Base-by-base conservation (phyloP, 352 stramenopile species). In the Phytophthora foliorum region DNA sequence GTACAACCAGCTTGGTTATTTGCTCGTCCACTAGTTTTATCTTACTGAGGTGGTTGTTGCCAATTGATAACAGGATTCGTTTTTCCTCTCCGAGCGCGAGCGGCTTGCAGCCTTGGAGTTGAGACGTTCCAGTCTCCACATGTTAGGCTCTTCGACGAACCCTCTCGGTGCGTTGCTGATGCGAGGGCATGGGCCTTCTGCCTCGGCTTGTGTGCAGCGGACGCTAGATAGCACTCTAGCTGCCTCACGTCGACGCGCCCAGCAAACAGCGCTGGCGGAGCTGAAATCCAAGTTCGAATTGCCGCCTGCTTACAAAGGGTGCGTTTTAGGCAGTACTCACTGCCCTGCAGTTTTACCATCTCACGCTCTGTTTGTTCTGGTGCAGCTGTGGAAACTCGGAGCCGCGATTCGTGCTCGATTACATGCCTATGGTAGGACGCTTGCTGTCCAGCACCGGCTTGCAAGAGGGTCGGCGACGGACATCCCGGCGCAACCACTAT, bases 401-500 rank as follows among this genome's bases (percentile, higher is more conserved):
- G 53, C 25, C 69, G 10, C 69, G 68, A 34, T 90, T 91, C 59
- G 68, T 68, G 8, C 62, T 89, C 34, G 87, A 95, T 70, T 92
- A 91, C 68, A 74, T 93, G 66, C 85, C 87, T 13, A 84, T 92
- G 79, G 57, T 95, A 41, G 74, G 77, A 44, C 77, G 75, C 25
- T 70, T 95, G 51, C 46, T 84, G 9, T 78, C 71, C 45, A 90
- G 73, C 48, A 78, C 77, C 5, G 76, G 71, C 5, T 59, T 82
- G 44, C 78, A 91, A 61, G 78, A 88, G 75, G 81, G 78, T 44
- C 78, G 86, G 5, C 85, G 87, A 46, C 84, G 85, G 29, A 57
- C 81, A 49, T 93, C 84, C 13, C 72, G 88, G 32, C 86, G 88
- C 42, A 88, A 91, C 60, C 83, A 93, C 58, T 93, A 95, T 74